These are phyloP conservation scores for Entomortierella beljakovae DNA, from an alignment of 192 early-diverging fungal species.

Conservation along the genomic window DNA sequence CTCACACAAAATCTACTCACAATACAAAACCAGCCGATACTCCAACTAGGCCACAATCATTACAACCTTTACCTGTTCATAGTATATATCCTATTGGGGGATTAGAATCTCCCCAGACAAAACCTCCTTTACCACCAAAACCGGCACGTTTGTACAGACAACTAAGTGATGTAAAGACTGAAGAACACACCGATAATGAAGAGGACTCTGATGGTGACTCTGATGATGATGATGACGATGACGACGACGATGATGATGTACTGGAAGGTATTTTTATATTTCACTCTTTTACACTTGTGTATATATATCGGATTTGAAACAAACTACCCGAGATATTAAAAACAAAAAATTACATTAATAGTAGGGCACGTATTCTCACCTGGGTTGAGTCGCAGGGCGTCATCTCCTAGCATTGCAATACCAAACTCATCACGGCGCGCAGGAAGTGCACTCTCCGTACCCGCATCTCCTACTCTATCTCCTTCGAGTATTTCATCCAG, in stretches of 20 bases:
- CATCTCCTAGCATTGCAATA: conserved; percentile 50
- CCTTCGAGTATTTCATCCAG: conserved; percentile 42
- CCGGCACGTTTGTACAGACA: conserved; percentile 57
- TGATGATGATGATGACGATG: conserved; percentile 49
- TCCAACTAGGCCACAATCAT: conserved; percentile 25
- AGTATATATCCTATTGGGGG: conserved; percentile 2
- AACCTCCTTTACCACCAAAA: conserved; percentile 69
- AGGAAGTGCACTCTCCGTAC: conserved; percentile 43
- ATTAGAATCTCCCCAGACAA: conserved; percentile 50
- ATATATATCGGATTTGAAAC: background rate
- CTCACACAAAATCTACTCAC: background rate
- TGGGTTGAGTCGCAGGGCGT: conserved; percentile 34
- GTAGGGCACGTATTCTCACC: conserved; percentile 45
- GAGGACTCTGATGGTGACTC: conserved; percentile 55
- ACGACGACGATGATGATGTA: conserved; percentile 56
- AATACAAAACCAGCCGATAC: background rate
- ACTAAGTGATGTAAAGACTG: conserved; percentile 27
- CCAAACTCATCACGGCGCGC: conserved; percentile 30
- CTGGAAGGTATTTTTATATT: conserved; percentile 32
- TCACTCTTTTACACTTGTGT: background rate
- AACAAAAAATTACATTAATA: background rate
- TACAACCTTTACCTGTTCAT: conserved; percentile 28
- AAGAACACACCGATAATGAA: conserved; percentile 40
- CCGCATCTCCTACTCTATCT: conserved; percentile 56
- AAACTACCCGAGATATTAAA: no score